These are phyloP conservation scores for Kwoniella sp. DNA, from an alignment of 768 basidiomycete species.

Conservation along the genomic window DNA sequence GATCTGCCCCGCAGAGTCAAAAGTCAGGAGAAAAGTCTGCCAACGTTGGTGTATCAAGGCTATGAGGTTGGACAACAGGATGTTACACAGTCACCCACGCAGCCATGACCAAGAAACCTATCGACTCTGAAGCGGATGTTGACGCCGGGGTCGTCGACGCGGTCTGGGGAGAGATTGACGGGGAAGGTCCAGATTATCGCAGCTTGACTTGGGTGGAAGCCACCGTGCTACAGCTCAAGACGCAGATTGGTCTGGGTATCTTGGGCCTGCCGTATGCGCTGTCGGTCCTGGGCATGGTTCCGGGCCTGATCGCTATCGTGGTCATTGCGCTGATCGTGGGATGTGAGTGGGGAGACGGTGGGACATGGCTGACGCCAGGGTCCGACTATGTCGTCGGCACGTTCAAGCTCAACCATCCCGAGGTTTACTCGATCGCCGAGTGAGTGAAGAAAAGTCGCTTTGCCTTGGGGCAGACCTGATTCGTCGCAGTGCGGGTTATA, in stretches of 20 bases:
- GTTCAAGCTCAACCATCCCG: slow-evolving; percentile 44
- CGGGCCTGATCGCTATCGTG: slow-evolving; percentile 22
- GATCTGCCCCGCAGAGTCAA: no score
- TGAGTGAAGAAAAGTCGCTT: background rate
- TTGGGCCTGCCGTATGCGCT: slow-evolving; percentile 25
- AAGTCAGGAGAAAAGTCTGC: no score
- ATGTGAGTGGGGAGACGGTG: slow-evolving; percentile 11
- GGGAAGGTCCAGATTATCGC: slow-evolving; percentile 24
- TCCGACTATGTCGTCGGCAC: slow-evolving; percentile 32
- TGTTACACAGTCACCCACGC: no score
- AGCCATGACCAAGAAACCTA: no score
- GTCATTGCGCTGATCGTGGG: slow-evolving; percentile 28
- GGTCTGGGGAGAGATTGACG: slow-evolving; percentile 28
- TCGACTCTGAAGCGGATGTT: no score
- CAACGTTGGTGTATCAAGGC: no score
- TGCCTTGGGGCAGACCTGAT: no score
- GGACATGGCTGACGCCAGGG: slow-evolving; percentile 10
- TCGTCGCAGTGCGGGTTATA: slow-evolving; percentile 25
- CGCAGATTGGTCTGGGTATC: slow-evolving; percentile 34
- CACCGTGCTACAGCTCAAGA: slow-evolving; percentile 28
- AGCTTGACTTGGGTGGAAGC: slow-evolving; percentile 26
- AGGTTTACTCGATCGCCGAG: slow-evolving; percentile 33
- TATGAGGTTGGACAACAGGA: no score
- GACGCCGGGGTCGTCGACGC: slow-evolving; percentile 24
- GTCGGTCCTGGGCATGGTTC: slow-evolving; percentile 12